These are phyloP conservation scores for Vigna nakashimae DNA, from an alignment of 306 rosid genomes.

Conservation along the genomic window DNA sequence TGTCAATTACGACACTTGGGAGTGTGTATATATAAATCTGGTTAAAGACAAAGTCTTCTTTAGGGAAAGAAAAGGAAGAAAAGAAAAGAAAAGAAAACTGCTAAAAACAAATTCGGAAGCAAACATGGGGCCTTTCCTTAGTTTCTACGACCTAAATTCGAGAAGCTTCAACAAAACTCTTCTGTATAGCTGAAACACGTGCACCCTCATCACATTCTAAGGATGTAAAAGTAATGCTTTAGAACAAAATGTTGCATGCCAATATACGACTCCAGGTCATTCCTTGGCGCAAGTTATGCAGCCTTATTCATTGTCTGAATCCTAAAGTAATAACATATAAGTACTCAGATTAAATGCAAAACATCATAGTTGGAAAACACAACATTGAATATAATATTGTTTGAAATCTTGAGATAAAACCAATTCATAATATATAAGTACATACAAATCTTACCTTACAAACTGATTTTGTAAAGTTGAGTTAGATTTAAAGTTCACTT, in stretches of 20 bases:
- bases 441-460: fast-evolving
- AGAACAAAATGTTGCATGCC: neutral
- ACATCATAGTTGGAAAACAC: too few relatives aligned
- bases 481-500: too few relatives aligned
- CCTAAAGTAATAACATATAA: neutral
- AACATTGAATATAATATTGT: too few relatives aligned
- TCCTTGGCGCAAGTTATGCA: conserved; percentile 1
- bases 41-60: neutral
- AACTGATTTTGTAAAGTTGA: fast-evolving
- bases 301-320: neutral
- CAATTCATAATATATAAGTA: too few relatives aligned
- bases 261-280: neutral
- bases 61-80: neutral
- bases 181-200: neutral
- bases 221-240: neutral
- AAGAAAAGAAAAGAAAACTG: neutral
- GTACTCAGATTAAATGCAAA: too few relatives aligned
- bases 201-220: neutral
- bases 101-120: neutral
- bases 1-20: neutral
- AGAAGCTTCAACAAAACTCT: conserved; percentile 11
- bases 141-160: neutral
- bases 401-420: too few relatives aligned
- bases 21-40: neutral
- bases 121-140: neutral